These are phyloP conservation scores for Aspergillus hortae DNA, from an alignment of 2,329 filamentous ascomycete species.

Conservation along the genomic window DNA sequence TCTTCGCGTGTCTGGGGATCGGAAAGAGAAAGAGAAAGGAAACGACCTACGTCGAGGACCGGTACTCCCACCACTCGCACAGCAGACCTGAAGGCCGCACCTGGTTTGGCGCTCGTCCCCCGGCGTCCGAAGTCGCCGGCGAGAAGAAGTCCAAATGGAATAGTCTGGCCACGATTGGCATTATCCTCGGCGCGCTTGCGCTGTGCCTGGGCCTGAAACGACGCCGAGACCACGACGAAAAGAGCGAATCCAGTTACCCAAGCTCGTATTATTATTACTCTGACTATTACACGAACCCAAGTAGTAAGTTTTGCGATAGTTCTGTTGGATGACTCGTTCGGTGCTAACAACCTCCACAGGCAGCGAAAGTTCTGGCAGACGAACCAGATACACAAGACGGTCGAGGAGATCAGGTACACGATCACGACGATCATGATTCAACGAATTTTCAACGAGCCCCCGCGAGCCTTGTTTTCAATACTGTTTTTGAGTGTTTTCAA, in stretches of 20 bases:
- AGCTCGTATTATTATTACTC: conserved; percentile 42
- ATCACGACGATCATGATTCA: conserved; percentile 24
- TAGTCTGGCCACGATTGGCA: conserved; percentile 40
- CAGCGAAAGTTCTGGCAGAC: conserved; percentile 43
- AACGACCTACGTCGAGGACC: conserved; percentile 40
- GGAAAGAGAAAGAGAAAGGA: conserved; percentile 33
- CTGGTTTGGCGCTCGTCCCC: conserved; percentile 42
- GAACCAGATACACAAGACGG: conserved; percentile 28
- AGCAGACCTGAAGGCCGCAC: conserved; percentile 28
- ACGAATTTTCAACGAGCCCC: conserved; percentile 1
- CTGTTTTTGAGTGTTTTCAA: conserved; percentile 2
- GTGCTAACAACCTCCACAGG: conserved; percentile 28
- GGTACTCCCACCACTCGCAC: conserved; percentile 32
- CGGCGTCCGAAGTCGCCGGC: conserved; percentile 24
- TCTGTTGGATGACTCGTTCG: conserved; percentile 3
- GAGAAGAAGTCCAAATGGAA: conserved; percentile 38
- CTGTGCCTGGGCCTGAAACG: conserved; percentile 46
- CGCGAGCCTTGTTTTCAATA: background rate
- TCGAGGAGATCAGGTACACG: conserved; percentile 27
- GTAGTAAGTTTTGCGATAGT: conserved; percentile 32
- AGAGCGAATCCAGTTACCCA: conserved; percentile 37
- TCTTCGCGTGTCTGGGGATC: conserved; percentile 43
- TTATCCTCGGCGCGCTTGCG: conserved; percentile 42
- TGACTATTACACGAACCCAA: conserved; percentile 41
- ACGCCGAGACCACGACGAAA: conserved; percentile 34